Evolutionary conservation across 306 rosid genomes (phyloP).

Genomic region (Quercus gilva): DNA sequence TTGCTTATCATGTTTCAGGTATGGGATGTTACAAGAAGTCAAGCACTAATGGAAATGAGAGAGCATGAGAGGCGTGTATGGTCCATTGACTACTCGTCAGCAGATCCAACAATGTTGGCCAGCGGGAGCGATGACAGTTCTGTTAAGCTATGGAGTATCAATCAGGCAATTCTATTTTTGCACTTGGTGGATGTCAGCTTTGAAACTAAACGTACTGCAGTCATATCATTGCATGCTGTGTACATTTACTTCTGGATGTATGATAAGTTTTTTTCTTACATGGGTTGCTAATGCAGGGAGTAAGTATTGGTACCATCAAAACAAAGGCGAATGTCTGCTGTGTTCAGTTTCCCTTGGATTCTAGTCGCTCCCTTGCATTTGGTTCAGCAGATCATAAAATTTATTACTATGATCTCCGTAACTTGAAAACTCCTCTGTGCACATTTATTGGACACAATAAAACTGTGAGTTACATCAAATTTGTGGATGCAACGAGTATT

Average conservation of each 20-base stretch:
- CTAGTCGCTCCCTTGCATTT: constrained; percentile 80
- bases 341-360: constrained; percentile 83
- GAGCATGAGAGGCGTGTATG: constrained; percentile 95
- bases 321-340: constrained; percentile 97
- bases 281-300: constrained; percentile 89
- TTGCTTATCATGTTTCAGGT: constrained; percentile 48
- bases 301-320: constrained; percentile 83
- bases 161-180: constrained; percentile 99
- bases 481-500: constrained; percentile 60
- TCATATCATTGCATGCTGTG: constrained; percentile 62
- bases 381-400: constrained; percentile 95
- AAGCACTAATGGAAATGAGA: constrained; percentile 79
- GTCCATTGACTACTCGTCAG: constrained; percentile 93
- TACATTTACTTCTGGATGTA: constrained; percentile 52
- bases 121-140: constrained; percentile 95
- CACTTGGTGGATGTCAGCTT: constrained; percentile 98
- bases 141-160: constrained; percentile 99
- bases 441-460: constrained; percentile 83
- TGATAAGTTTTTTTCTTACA: constrained; percentile 78
- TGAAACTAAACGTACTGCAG: constrained; percentile 95
- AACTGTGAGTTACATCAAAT: constrained; percentile 92
- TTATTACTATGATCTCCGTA: constrained; percentile 91
- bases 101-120: constrained; percentile 91
- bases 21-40: constrained; percentile 96
- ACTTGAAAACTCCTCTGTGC: constrained; percentile 64